These are phyloP conservation scores for Narthecium ossifragum DNA, from an alignment of 106 monocot genomes.

Conservation along the genomic window DNA sequence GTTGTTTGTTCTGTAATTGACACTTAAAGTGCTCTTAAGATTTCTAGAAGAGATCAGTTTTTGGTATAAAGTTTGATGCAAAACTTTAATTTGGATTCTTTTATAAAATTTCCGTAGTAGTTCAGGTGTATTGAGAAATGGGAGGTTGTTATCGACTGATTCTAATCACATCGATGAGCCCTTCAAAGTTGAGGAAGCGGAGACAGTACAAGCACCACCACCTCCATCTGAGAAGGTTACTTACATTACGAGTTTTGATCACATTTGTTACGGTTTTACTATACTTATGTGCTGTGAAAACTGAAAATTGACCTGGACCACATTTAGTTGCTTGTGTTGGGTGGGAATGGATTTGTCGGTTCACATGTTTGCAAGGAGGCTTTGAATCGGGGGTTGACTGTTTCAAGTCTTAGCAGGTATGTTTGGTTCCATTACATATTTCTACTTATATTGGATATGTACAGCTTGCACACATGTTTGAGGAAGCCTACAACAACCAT, in stretches of 20 bases:
- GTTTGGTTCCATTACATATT: no score
- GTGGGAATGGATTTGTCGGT: conserved; percentile 98
- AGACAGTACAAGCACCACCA: conserved; percentile 55
- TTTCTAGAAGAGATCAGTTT: no score
- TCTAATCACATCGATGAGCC: conserved; percentile 61
- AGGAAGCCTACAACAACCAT: no score
- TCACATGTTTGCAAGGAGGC: conserved; percentile 96
- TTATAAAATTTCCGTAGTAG: conserved; percentile 13
- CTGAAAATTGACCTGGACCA: conserved; percentile 8
- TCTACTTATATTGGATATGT: no score
- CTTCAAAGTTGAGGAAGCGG: conserved; percentile 83
- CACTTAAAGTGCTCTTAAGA: no score
- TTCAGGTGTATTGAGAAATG: conserved; percentile 19
- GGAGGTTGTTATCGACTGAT: conserved; percentile 58
- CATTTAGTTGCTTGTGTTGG: conserved; percentile 88
- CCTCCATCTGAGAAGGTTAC: conserved; percentile 67
- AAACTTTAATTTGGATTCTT: no score
- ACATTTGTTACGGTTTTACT: no score
- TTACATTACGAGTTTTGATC: background rate
- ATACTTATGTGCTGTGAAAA: no score
- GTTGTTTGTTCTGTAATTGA: no score
- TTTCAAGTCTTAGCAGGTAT: conserved; percentile 94
- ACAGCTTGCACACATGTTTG: no score
- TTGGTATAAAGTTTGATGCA: no score
- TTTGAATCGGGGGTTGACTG: conserved; percentile 59